Conservation (phyloP, 2,329 filamentous ascomycete genomes). For the Fusarium torulosum region DNA sequence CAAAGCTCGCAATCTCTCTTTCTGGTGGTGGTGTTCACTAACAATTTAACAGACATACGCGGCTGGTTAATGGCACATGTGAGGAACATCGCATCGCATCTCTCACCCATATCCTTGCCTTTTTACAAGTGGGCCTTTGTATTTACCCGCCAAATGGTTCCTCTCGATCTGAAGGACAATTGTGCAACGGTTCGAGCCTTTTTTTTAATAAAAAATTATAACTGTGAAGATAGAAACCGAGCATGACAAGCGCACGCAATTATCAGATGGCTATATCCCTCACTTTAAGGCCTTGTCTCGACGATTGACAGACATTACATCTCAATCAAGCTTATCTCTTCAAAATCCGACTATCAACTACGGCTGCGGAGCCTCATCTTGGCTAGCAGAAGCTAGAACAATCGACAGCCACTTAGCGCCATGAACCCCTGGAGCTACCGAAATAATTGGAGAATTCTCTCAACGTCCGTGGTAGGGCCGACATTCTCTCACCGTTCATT, state of each 20-base stretch:
- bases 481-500: constrained; percentile 28
- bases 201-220: background rate
- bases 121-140: constrained; percentile 11
- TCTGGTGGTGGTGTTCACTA: constrained; percentile 13
- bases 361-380: constrained; percentile 30
- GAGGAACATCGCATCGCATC: constrained; percentile 2
- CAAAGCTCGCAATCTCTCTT: constrained; percentile 9
- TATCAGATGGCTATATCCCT: background rate
- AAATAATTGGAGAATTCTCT: constrained; percentile 27
- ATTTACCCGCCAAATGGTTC: constrained; percentile 1
- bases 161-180: background rate
- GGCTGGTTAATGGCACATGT: constrained; percentile 5
- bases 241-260: background rate
- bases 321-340: constrained; percentile 18
- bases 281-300: background rate
- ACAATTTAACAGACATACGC: constrained; percentile 9
- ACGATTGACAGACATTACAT: background rate
- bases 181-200: background rate
- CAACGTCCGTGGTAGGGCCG: constrained; percentile 37
- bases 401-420: constrained; percentile 34
- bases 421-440: constrained; percentile 28
- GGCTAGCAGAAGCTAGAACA: constrained; percentile 33
- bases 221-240: background rate
- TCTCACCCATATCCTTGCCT: constrained; percentile 20
- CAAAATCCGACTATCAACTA: background rate